These are phyloP conservation scores for Hypomyces perniciosus DNA, from an alignment of 2,329 filamentous ascomycete genomes.

Conservation along the genomic window DNA sequence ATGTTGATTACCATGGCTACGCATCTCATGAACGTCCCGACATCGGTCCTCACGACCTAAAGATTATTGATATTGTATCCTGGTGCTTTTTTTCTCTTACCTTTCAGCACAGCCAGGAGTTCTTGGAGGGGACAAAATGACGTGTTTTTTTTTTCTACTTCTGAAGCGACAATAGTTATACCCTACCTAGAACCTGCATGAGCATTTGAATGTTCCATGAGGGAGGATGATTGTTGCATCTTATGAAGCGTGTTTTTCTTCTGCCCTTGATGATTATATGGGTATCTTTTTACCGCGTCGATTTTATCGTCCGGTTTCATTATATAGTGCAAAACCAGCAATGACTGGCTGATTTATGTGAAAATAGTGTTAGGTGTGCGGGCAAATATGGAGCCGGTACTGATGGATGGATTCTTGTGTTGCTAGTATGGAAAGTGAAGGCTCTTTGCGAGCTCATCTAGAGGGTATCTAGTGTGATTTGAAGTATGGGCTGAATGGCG, in stretches of 20 bases:
- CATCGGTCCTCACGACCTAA: neutral
- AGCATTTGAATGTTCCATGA: neutral
- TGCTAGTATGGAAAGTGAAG: no score
- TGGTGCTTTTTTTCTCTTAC: conserved; percentile 11
- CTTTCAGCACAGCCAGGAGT: conserved; percentile 28
- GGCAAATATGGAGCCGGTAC: no score
- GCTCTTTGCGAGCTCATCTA: no score
- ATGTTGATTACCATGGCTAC: conserved; percentile 11
- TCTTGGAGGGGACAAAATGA: conserved; percentile 8
- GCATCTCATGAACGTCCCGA: conserved; percentile 1
- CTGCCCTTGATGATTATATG: neutral
- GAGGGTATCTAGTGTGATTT: no score
- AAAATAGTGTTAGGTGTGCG: no score
- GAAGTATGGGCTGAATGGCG: no score
- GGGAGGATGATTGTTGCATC: conserved; percentile 3
- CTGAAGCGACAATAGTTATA: conserved; percentile 5
- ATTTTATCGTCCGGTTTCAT: no score
- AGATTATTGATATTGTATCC: conserved; percentile 3
- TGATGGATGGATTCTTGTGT: no score
- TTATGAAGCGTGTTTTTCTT: conserved; percentile 4
- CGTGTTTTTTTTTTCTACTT: conserved; percentile 8
- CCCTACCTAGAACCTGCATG: neutral
- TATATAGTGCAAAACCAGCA: no score
- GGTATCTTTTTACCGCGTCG: no score
- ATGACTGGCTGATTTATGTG: no score